Conservation (phyloP, 306 rosid species). For the Prunus davidiana region DNA sequence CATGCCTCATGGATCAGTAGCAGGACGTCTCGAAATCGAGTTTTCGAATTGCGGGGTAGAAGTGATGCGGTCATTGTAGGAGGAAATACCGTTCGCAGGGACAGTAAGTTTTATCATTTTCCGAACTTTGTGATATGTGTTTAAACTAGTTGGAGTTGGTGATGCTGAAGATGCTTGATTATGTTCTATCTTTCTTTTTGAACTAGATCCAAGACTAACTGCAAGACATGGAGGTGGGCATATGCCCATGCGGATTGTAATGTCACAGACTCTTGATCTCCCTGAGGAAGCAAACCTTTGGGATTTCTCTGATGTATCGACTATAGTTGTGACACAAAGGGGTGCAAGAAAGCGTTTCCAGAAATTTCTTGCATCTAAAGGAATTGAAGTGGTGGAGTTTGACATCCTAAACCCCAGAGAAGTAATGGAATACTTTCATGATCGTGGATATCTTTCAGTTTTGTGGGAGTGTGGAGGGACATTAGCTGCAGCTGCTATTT, state of each 20-base stretch:
- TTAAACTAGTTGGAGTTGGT: not conserved
- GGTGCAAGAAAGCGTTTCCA: conserved; percentile 88
- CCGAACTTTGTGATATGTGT: conserved; percentile 7
- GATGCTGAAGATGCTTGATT: conserved; percentile 7
- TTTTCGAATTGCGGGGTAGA: conserved; percentile 81
- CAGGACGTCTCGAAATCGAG: conserved; percentile 63
- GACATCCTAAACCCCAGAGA: conserved; percentile 78
- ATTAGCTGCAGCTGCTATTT: conserved; percentile 89
- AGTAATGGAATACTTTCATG: conserved; percentile 86
- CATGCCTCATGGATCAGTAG: conserved; percentile 90
- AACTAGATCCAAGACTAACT: conserved; percentile 80
- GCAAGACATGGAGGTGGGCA: conserved; percentile 93
- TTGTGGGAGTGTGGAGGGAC: conserved; percentile 98
- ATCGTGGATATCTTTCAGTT: conserved; percentile 87
- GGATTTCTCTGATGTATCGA: conserved; percentile 74
- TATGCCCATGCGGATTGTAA: conserved; percentile 77
- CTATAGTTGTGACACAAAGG: conserved; percentile 87
- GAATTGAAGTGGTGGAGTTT: conserved; percentile 94
- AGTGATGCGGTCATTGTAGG: conserved; percentile 90
- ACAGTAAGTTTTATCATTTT: conserved; percentile 54
- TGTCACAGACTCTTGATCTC: conserved; percentile 75
- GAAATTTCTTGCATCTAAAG: conserved; percentile 91
- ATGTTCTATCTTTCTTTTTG: conserved; percentile 2
- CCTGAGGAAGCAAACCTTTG: conserved; percentile 82
- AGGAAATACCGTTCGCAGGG: conserved; percentile 84